Evolutionary conservation across 164 flowering plant genomes (phyloP).

Genomic region (Annona cherimola): DNA sequence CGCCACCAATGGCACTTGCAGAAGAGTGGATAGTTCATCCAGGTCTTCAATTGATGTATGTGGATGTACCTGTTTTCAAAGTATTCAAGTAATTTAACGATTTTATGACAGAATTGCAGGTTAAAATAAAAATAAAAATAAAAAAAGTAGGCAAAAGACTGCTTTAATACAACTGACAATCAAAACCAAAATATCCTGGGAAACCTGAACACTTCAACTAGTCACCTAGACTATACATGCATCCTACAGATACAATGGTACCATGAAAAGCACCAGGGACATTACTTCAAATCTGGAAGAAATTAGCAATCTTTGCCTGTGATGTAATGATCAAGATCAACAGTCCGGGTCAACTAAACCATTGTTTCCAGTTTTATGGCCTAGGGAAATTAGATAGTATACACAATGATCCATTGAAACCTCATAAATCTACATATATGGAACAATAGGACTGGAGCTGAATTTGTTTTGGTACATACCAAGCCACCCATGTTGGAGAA

Average conservation of each 20-base stretch:
- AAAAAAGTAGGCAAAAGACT: too few species aligned
- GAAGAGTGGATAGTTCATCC: slow-evolving; percentile 92
- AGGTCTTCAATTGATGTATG: slow-evolving; percentile 93
- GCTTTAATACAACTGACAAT: too few species aligned
- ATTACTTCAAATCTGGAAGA: neutral
- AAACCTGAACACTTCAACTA: neutral
- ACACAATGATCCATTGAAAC: neutral
- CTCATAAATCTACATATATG: neutral
- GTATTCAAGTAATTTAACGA: neutral
- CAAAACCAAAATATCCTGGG: neutral
- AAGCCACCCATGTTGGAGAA: slow-evolving; percentile 83
- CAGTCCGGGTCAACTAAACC: neutral
- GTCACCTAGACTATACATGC: neutral
- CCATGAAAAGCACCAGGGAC: neutral
- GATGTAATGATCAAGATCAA: neutral
- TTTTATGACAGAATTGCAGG: neutral
- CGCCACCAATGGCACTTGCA: slow-evolving; percentile 91
- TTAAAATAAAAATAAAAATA: too few species aligned
- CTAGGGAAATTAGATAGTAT: neutral
- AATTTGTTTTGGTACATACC: slow-evolving; percentile 37
- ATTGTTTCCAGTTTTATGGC: neutral
- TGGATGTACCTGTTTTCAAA: slow-evolving; percentile 67
- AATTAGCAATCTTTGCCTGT: neutral
- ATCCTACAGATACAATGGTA: neutral
- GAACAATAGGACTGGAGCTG: neutral